A percentile compares a stretch with the other conserved stretches of the same genome.
Evolutionary conservation across 140 eudicot genomes (phyloP).

Genomic region (Bidens hawaiensis): DNA sequence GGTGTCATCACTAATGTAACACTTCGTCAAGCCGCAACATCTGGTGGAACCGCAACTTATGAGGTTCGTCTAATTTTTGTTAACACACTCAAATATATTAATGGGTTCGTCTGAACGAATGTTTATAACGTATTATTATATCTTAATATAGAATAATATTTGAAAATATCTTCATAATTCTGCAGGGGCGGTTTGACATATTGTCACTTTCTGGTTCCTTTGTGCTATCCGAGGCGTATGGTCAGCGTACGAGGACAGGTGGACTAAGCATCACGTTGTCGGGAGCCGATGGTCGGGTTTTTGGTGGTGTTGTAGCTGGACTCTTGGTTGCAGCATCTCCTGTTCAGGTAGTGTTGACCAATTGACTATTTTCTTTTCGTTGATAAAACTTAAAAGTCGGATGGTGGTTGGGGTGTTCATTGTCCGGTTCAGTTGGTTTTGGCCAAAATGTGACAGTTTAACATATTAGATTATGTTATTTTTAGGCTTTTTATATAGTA

Average conservation of each 20-base stretch:
- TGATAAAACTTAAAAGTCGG: background rate
- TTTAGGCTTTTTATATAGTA: too few relatives aligned
- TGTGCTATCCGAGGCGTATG: constrained; percentile 60
- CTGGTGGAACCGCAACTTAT: constrained; percentile 91
- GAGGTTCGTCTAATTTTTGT: constrained; percentile 50
- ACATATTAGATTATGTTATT: too few relatives aligned
- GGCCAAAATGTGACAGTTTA: too few relatives aligned
- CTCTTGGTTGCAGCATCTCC: constrained; percentile 75
- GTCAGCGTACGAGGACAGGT: constrained; percentile 83
- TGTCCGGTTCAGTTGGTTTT: too few relatives aligned
- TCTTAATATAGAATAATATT: background rate
- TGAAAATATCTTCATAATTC: constrained; percentile 2
- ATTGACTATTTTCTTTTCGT: too few relatives aligned
- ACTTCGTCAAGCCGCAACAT: constrained; percentile 86
- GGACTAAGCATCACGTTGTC: constrained; percentile 79
- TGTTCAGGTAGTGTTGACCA: constrained; percentile 57
- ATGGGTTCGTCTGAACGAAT: too few relatives aligned
- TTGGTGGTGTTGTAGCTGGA: constrained; percentile 94
- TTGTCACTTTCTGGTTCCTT: constrained; percentile 89
- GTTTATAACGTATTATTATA: background rate
- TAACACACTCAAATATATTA: background rate
- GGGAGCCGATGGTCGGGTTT: constrained; percentile 89
- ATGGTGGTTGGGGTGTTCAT: too few relatives aligned
- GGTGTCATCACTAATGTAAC: constrained; percentile 89
- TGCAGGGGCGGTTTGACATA: constrained; percentile 89